Percentiles rank a stretch among this genome's conserved stretches.
phyloP scores from a whole-genome alignment of 306 rosid genomes.

The Castanospermum australe region DNA sequence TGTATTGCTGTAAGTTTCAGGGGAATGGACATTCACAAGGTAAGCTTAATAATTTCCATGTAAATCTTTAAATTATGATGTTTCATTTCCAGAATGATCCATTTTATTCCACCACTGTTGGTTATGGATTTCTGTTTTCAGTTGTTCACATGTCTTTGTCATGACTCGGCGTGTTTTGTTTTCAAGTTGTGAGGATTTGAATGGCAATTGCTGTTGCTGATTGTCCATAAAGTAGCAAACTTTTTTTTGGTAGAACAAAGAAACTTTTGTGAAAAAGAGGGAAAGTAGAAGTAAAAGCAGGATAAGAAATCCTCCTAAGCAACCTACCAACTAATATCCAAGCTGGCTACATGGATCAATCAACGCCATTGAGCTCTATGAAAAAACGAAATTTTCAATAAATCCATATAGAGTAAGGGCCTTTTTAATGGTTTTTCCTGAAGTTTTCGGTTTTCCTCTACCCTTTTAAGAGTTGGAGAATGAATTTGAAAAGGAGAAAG shows the following conservation, averaged over 20 bases:
- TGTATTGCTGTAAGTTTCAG: slow-evolving; percentile 75
- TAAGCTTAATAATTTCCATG: slow-evolving; percentile 30
- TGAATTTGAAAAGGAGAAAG: background rate
- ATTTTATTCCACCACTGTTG: background rate
- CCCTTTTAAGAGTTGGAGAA: background rate
- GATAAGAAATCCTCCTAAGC: background rate
- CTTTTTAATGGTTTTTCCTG: too few relatives aligned
- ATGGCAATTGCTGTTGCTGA: background rate
- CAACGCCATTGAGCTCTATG: too few relatives aligned
- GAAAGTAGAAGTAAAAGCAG: background rate
- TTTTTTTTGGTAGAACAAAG: background rate
- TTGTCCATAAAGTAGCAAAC: background rate
- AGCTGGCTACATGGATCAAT: too few relatives aligned
- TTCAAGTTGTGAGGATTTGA: background rate
- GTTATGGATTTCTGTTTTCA: background rate
- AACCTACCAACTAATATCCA: too few relatives aligned
- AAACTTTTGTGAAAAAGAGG: background rate
- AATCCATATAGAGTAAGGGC: too few relatives aligned
- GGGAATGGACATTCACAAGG: slow-evolving; percentile 86
- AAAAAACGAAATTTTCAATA: too few relatives aligned
- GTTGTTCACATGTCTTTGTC: slow-evolving; percentile 1
- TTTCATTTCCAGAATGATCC: background rate
- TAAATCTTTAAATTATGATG: background rate
- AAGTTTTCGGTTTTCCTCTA: too few relatives aligned
- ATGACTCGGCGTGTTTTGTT: background rate